Conservation (phyloP, 2,329 filamentous ascomycete species). For the Podosphaera fusca region DNA sequence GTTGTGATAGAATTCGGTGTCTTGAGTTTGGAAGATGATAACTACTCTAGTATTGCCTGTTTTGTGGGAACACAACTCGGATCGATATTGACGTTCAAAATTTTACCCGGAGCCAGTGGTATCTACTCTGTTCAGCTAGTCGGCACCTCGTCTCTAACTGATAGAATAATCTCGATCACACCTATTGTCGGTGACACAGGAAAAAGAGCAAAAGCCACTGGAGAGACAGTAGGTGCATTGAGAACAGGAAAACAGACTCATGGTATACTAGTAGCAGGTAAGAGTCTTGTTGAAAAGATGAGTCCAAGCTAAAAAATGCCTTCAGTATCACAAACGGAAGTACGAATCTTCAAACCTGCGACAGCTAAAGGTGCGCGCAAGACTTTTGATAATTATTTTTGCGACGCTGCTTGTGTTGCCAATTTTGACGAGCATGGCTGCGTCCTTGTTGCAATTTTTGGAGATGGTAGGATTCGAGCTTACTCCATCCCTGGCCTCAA, state of each 20-base stretch:
- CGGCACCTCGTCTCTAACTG: conserved; percentile 44
- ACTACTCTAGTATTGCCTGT: conserved; percentile 81
- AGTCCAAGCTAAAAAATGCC: conserved; percentile 1
- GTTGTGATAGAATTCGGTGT: conserved; percentile 76
- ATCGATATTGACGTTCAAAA: conserved; percentile 70
- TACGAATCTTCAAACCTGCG: conserved; percentile 72
- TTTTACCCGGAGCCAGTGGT: conserved; percentile 47
- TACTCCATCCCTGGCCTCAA: conserved; percentile 75
- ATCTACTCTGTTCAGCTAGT: conserved; percentile 51
- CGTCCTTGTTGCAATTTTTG: conserved; percentile 65
- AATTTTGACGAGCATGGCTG: conserved; percentile 53
- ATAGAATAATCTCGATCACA: conserved; percentile 48
- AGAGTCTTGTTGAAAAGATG: conserved; percentile 12
- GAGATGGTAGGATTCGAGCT: conserved; percentile 55
- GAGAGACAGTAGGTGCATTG: conserved; percentile 50
- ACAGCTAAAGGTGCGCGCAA: conserved; percentile 78
- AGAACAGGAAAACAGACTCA: conserved; percentile 53
- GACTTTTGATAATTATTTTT: conserved; percentile 59
- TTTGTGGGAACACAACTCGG: conserved; percentile 78
- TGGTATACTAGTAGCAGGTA: conserved; percentile 56
- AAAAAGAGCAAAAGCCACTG: conserved; percentile 51
- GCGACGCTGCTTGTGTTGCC: conserved; percentile 57
- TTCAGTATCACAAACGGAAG: conserved; percentile 39
- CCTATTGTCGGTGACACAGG: conserved; percentile 65
- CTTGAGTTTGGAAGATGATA: conserved; percentile 79